Base-by-base conservation (phyloP, 805 yeast genomes). In the Yamadazyma tumulicola region DNA sequence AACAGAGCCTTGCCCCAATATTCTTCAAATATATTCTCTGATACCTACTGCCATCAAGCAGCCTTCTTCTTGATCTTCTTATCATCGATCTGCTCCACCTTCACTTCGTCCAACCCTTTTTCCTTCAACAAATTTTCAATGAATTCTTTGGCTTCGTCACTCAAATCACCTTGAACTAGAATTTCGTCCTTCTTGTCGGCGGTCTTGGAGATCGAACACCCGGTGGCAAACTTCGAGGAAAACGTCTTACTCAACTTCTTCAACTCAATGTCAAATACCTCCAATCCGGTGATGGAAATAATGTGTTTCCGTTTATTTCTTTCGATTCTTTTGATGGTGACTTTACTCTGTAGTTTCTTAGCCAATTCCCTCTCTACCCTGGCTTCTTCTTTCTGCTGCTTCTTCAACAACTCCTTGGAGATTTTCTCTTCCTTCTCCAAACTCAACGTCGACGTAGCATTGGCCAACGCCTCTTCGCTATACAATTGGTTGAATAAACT, bases 181-280 rank as follows among this genome's bases (percentile, higher is more conserved):
- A 89, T 77, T 54, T 89, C 97, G 43, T 91, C 96, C 57, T 84
- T 85, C 63, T 89, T 89, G 46, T 89, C 97, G 3, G 79, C 88
- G 45, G 79, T 85, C 62, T 89, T 89, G 4, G 88, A 80, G 10
- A 89, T 95, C 15, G 93, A 79, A 19, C 96, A 91, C 33, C 97
- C 97, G 6, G 97, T 89, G 10, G 97, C 97, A 55, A 91, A 89
- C 59, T 85, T 87, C 22, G 93, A 81, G 0, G 97, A 93, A 61
- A 91, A 89, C 0, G 88, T 80, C 70, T 91, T 91, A 29, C 96
- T 85, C 46, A 87, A 69, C 55, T 88, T 89, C 67, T 89, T 89
- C 77, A 85, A 74, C 55, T 89, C 96, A 41, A 87, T 75, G 41
- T 81, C 91, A 55, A 87, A 82, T 24, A 88, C 85, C 55, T 91